Base-by-base conservation (phyloP, 495 filamentous ascomycete species). In the Melanomma pulvis-pyrius region DNA sequence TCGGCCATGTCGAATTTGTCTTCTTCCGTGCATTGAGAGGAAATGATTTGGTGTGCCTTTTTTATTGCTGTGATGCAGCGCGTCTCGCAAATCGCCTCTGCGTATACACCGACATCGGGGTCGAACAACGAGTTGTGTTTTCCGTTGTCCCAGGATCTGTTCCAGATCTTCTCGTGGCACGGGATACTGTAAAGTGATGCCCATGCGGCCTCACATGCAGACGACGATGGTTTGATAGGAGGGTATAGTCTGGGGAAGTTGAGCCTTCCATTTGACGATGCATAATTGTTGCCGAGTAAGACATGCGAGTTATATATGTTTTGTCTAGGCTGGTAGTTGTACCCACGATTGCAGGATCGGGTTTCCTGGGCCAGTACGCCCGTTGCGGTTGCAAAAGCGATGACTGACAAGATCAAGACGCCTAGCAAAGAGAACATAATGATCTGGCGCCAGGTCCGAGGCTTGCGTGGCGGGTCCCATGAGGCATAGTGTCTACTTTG, bases 111-210 rank as follows among this genome's bases (percentile, higher is more conserved):
- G 24, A 50, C 21, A 28, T 65, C 62, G 9, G 53, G 62, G 39
- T 65, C 62, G 62, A 65, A 65, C 12, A 65, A 65, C 12, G 59
- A 50, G 41, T 41, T 47, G 17, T 64, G 61, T 34, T 50, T 65
- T 25, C 62, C 62, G 24, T 65, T 58, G 32, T 65, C 62, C 62
- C 62, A 65, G 21, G 62, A 65, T 2, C 62, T 36, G 52, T 65
- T 65, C 62, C 62, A 65, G 62, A 65, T 65, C 53, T 65, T 65
- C 29, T 65, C 62, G 21, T 65, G 62, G 53, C 62, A 65, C 1
- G 52, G 52, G 28, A 65, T 25, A 28, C 15, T 24, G 22, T 6
- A 1, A 8, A 59, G 53, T 2, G 62, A 50, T 25, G 50, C 59
- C 62, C 62, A 65, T 13, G 62, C 62, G 1, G 41, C 55, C 29